Base-by-base conservation (phyloP, 1,284 basidiomycete species). In the Boletus smithii region DNA sequence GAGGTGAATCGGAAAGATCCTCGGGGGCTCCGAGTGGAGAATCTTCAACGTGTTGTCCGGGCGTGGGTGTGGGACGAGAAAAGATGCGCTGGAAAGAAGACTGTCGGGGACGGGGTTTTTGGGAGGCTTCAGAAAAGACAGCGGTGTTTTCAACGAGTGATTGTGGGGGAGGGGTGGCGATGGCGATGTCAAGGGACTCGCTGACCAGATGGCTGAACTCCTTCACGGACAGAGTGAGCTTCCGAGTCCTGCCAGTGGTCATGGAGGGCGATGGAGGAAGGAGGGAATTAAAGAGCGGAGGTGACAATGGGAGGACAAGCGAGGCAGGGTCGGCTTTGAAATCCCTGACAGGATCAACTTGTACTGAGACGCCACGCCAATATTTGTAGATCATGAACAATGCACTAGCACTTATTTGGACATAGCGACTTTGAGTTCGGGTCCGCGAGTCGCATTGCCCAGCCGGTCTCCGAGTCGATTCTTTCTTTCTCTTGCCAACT, bases 161-260 rank as follows among this genome's bases (percentile, higher is more conserved):
- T 26, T 57, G 56, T 4, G 57, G 24, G 42, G 48, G 29, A 18
- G 44, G 29, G 43, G 38, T 11, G 29, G 38, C 35, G 26, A 39
- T 39, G n/a, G 46, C 23, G 11, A 55, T 23, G 45, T 68, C 62
- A 13, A 66, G 58, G 10, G 66, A 65, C 59, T 65, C 66, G 57
- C 53, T 54, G 53, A 66, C 54, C 50, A 66, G 62, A 47, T 61
- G 63, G 49, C 62, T 63, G 33, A 68, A 67, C 53, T 68, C 66
- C 38, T 48, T 63, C 46, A 68, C 32, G 11, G 66, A 50, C 40
- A 65, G 52, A 24, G 65, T 66, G 44, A 53, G 44, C 31, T 62
- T 63, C 26, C 60, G 55, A 5, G 62, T 48, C 44, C 62, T n/a
- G n/a, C n/a, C n/a, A n/a, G n/a, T 55, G 49, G 64, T 53, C 61